A percentile compares a stretch with the other conserved stretches of the same genome.
Conservation (phyloP, 2,329 filamentous ascomycete species). For the Fusarium denticulatum region DNA sequence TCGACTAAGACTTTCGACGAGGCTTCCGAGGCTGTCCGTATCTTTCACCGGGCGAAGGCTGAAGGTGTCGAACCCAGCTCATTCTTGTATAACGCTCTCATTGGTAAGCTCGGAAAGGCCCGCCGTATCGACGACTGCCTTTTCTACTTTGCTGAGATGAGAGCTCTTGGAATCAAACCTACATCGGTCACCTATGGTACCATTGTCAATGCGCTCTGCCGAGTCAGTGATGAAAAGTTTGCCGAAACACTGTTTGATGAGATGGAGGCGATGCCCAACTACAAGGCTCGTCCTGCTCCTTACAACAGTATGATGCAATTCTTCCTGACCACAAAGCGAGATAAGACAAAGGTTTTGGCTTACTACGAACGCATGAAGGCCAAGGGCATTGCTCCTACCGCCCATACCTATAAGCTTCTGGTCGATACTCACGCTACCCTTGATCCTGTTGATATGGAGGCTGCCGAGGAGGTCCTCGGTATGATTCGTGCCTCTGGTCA, state of each 20-base stretch:
- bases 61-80: constrained; percentile 96
- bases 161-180: constrained; percentile 87
- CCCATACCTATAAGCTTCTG: constrained; percentile 96
- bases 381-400: constrained; percentile 87
- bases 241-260: constrained; percentile 98
- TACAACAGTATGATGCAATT: constrained; percentile 99
- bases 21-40: constrained; percentile 94
- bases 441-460: constrained; percentile 87
- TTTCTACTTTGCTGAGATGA: constrained; percentile 98
- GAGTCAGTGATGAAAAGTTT: constrained; percentile 97
- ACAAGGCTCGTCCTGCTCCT: constrained; percentile 95
- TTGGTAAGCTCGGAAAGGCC: constrained; percentile 97
- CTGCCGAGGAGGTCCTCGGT: constrained; percentile 84
- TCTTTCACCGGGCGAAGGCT: constrained; percentile 91
- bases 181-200: constrained; percentile 98
- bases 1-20: constrained; percentile 98
- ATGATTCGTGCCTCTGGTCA: constrained; percentile 79
- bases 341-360: constrained; percentile 89
- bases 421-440: constrained; percentile 95
- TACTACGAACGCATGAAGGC: constrained; percentile 96
- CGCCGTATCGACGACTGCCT: constrained; percentile 97
- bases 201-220: constrained; percentile 96
- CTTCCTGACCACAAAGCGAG: constrained; percentile 96
- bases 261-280: constrained; percentile 99
- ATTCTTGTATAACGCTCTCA: constrained; percentile 97